Evolutionary conservation across 345 rosid species (phyloP).

Genomic region (Cochlearia excelsa): DNA sequence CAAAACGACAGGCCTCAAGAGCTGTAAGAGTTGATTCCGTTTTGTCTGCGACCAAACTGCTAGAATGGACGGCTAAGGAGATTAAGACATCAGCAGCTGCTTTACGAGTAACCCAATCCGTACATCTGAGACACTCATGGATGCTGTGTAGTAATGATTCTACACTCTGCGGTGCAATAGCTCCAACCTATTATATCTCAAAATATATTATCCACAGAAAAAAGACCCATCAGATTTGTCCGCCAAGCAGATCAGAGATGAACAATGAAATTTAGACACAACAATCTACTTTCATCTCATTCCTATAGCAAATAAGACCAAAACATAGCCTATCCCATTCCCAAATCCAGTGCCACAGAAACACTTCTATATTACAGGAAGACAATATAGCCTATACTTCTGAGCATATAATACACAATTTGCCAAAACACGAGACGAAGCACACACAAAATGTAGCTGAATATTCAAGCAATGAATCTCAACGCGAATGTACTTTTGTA

Average conservation of each 20-base stretch:
- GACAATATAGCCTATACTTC: neutral
- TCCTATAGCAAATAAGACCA: conserved; percentile 1
- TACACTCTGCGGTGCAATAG: conserved; percentile 79
- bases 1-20: conserved; percentile 89
- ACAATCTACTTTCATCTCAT: neutral
- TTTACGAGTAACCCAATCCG: conserved; percentile 94
- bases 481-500: too few species aligned
- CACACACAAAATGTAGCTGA: conserved; percentile 9
- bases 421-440: neutral
- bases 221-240: conserved; percentile 1
- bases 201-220: neutral
- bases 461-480: neutral
- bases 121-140: conserved; percentile 76
- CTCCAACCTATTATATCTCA: conserved; percentile 57
- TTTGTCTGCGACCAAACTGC: conserved; percentile 59
- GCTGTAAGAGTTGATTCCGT: conserved; percentile 58
- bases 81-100: conserved; percentile 85
- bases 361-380: conserved; percentile 9
- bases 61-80: conserved; percentile 77
- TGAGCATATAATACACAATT: conserved; percentile 13
- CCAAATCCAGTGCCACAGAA: neutral
- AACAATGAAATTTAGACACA: neutral
- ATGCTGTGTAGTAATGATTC: conserved; percentile 73
- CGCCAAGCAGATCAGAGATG: conserved; percentile 14
- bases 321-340: neutral